A percentile compares a stretch with the other conserved stretches of the same genome.
These are phyloP conservation scores for Colletotrichum caudatum DNA, from an alignment of 2,329 filamentous ascomycete species.

Conservation along the genomic window DNA sequence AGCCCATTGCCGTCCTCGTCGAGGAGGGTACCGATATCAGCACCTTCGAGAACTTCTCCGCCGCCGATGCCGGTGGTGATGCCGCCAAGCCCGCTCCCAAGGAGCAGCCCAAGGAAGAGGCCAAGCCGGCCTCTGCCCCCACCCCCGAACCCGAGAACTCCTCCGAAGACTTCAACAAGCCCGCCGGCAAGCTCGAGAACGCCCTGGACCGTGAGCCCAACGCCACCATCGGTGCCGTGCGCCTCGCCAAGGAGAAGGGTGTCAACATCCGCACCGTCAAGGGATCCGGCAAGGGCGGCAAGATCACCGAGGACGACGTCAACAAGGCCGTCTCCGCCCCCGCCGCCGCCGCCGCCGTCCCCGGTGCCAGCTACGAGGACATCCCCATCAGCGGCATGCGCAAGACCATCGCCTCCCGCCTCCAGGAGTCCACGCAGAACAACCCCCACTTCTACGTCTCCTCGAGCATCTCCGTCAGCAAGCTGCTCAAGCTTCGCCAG, in stretches of 20 bases:
- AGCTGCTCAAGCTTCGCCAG: conserved; percentile 95
- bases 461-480: conserved; percentile 88
- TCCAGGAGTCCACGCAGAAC: conserved; percentile 85
- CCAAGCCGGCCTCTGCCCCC: conserved; percentile 68
- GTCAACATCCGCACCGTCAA: conserved; percentile 83
- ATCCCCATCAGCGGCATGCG: conserved; percentile 91
- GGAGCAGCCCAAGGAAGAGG: conserved; percentile 73
- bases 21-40: conserved; percentile 90
- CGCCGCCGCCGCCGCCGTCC: conserved; percentile 63
- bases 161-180: conserved; percentile 64
- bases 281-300: conserved; percentile 86
- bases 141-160: conserved; percentile 65
- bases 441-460: conserved; percentile 99
- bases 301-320: conserved; percentile 92
- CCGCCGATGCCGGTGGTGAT: conserved; percentile 92
- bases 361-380: conserved; percentile 82
- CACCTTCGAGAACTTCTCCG: conserved; percentile 88
- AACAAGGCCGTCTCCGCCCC: conserved; percentile 81
- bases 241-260: conserved; percentile 86
- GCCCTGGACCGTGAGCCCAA: conserved; percentile 85
- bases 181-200: conserved; percentile 83
- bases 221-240: conserved; percentile 79
- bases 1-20: conserved; percentile 97
- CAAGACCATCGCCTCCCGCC: conserved; percentile 94
- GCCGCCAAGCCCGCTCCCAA: conserved; percentile 73